Evolutionary conservation across 2,329 filamentous ascomycete species (phyloP).

Genomic region (Xylariaceae sp.): DNA sequence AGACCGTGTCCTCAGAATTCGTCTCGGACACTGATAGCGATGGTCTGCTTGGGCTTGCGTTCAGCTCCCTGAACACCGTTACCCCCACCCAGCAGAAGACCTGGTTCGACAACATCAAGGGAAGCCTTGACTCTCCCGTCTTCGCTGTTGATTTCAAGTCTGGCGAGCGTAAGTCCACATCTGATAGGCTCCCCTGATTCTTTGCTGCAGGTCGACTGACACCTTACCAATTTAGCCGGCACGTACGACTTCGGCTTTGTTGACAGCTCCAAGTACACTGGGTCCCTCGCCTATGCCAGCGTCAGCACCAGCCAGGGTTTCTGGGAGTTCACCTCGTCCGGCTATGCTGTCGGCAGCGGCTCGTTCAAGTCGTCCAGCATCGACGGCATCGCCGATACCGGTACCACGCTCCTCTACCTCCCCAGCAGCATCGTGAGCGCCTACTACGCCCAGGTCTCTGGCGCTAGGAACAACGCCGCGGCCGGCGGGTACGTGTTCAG

Average conservation of each 20-base stretch:
- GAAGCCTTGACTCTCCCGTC: slow-evolving; percentile 30
- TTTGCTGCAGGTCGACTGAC: neutral
- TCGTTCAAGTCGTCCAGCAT: slow-evolving; percentile 32
- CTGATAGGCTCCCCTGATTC: neutral
- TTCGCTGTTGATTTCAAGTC: slow-evolving; percentile 39
- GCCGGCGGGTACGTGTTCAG: slow-evolving; percentile 59
- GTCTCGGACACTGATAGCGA: slow-evolving; percentile 30
- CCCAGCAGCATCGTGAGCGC: slow-evolving; percentile 52
- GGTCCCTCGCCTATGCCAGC: slow-evolving; percentile 38
- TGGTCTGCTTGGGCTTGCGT: slow-evolving; percentile 38
- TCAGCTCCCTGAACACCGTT: slow-evolving; percentile 35
- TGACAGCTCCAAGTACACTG: slow-evolving; percentile 37
- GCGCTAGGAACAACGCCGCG: slow-evolving; percentile 45
- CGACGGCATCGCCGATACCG: slow-evolving; percentile 63
- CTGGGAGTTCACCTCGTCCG: slow-evolving; percentile 41
- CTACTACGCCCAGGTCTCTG: slow-evolving; percentile 57
- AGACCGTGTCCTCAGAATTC: slow-evolving; percentile 32
- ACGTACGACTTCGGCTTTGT: slow-evolving; percentile 45
- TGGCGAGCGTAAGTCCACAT: slow-evolving; percentile 26
- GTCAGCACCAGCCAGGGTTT: slow-evolving; percentile 40
- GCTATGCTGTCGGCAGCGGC: slow-evolving; percentile 38
- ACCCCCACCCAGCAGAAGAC: slow-evolving; percentile 28
- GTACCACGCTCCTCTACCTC: slow-evolving; percentile 58
- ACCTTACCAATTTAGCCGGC: slow-evolving; percentile 29
- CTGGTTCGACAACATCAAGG: slow-evolving; percentile 37